Evolutionary conservation across 306 rosid genomes (phyloP).

Genomic region (Quercus aquifolioides): DNA sequence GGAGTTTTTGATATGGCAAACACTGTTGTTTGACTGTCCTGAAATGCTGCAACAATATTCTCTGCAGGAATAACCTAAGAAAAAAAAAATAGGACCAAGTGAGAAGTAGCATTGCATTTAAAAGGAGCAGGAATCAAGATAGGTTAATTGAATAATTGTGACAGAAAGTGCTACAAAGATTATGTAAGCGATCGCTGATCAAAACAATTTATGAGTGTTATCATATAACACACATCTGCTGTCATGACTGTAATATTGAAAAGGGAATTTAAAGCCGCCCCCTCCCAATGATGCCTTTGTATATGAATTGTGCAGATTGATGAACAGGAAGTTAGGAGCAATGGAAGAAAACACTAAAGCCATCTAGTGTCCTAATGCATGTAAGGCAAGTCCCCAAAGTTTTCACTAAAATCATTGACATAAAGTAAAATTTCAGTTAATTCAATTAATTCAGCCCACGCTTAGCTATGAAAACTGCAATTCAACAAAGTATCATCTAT

Average conservation of each 20-base stretch:
- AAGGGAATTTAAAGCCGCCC: background rate
- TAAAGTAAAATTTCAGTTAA: background rate
- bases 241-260: background rate
- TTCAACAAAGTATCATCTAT: background rate
- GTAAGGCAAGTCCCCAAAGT: background rate
- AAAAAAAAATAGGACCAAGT: slow-evolving; percentile 16
- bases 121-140: background rate
- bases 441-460: background rate
- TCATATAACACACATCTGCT: background rate
- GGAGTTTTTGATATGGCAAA: slow-evolving; percentile 56
- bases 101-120: background rate
- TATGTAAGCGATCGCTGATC: background rate
- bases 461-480: background rate
- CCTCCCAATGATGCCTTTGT: too few relatives aligned
- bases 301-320: too few relatives aligned
- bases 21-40: slow-evolving; percentile 65
- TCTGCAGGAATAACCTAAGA: slow-evolving; percentile 83
- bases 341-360: background rate
- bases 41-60: slow-evolving; percentile 86
- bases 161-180: background rate
- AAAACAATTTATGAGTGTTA: background rate
- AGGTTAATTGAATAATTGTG: background rate
- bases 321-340: background rate
- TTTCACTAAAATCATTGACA: background rate
- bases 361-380: background rate